These are phyloP conservation scores for Malassezia obtusa DNA, from an alignment of 1,284 basidiomycete genomes.

Conservation along the genomic window DNA sequence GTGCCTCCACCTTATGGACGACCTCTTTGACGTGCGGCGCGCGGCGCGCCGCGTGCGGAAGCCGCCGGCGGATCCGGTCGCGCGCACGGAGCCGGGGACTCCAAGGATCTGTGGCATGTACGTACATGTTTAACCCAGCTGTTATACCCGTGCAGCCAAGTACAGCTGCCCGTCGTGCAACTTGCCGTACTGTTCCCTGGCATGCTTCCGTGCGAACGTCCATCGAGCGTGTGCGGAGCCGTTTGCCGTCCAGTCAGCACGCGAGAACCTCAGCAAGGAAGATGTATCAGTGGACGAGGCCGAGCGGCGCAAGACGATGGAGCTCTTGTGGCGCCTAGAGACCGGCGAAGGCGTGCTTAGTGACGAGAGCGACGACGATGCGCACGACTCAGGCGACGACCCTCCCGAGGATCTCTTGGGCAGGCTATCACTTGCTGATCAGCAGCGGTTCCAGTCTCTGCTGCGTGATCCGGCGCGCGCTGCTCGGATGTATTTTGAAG, in stretches of 20 bases:
- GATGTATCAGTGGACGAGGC: constrained; percentile 11
- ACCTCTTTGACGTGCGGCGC: constrained; percentile 31
- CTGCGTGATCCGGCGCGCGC: constrained; percentile 18
- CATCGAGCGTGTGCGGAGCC: constrained; percentile 26
- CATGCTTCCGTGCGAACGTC: constrained; percentile 23
- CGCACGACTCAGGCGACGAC: constrained; percentile 8
- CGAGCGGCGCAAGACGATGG: constrained; percentile 8
- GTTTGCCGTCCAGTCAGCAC: constrained; percentile 18
- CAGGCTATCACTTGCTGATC: constrained; percentile 23
- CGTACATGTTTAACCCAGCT: constrained; percentile 5
- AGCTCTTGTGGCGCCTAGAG: constrained; percentile 5
- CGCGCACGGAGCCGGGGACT: constrained; percentile 6
- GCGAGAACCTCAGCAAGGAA: not conserved
- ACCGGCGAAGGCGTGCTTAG: constrained; percentile 6
- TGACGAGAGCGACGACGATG: not conserved
- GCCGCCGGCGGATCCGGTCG: not conserved
- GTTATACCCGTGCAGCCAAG: constrained; percentile 19
- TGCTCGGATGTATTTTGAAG: constrained; percentile 11
- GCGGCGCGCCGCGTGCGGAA: constrained; percentile 11
- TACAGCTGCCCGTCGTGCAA: constrained; percentile 41
- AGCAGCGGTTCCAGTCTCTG: constrained; percentile 19
- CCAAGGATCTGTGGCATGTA: constrained; percentile 28
- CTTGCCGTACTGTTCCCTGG: constrained; percentile 32
- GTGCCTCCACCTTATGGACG: constrained; percentile 22
- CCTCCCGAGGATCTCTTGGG: constrained; percentile 19